Evolutionary conservation across 768 basidiomycete species (phyloP), one percentile per base, ranked within the genome.

Genomic region (Chalciporus pseudorubinellus): DNA sequence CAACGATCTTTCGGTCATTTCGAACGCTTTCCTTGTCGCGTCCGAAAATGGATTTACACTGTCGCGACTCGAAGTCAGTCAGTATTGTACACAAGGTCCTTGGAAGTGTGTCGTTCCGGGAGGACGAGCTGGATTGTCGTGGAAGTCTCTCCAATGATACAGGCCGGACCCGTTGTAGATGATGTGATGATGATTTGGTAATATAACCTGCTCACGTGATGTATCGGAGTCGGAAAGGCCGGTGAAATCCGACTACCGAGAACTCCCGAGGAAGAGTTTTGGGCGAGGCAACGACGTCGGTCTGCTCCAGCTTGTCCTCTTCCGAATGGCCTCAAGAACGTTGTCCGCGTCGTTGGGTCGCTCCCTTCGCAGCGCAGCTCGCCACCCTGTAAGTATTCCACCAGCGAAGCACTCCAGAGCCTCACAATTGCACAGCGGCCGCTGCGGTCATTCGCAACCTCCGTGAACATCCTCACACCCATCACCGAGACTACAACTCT

Each of bases 401-500:
- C 33, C n/a, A n/a, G n/a, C n/a, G n/a, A n/a, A n/a, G n/a, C n/a
- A n/a, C n/a, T 2, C 41, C 12, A 29, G 43, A 41, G 7, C 26
- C 49, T 64, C 24, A 61, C 39, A 10, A 22, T 16, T 13, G 10
- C 14, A 0, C 58, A 82, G 79, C 76, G 80, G 55, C 66, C 79
- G 45, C 68, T 85, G 68, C 82, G 89, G 66, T 76, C 80, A 59
- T 88, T 88, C 64, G 89, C 89, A 62, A 90, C 89, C 53, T 80
- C 82, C 52, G 81, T 78, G 60, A 83, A 81, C 70, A 63, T 78
- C 54, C 73, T 77, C 39, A 74, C 80, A 45, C 95, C 95, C 47
- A 77, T 87, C 57, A 97, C 94, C 40, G 85, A 98, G 72, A 84
- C 92, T 53, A 87, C 94, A 22, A 95, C 92, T 6, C 87, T 99